Evolutionary conservation across 805 yeast genomes (phyloP).

Genomic region (Hemisphaericaspora nanyangensis): DNA sequence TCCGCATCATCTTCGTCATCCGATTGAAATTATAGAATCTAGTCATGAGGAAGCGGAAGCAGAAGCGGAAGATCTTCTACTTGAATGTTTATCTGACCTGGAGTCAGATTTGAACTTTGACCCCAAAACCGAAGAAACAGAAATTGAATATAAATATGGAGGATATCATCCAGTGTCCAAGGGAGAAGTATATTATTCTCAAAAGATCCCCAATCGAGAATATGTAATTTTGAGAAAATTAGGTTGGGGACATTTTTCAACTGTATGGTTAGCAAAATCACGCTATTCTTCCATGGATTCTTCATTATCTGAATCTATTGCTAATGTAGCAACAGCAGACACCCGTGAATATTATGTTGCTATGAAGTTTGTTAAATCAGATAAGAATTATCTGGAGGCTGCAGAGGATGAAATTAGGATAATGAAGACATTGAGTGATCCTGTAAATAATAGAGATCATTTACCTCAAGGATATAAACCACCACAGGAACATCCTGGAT

Average conservation of each 20-base stretch:
- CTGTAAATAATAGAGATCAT: conserved; percentile 13
- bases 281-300: conserved; percentile 6
- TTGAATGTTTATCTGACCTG: conserved; percentile 18
- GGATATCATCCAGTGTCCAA: conserved; percentile 63
- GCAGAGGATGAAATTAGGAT: conserved; percentile 60
- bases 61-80: conserved; percentile 2
- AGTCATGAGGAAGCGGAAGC: conserved; percentile 8
- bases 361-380: conserved; percentile 56
- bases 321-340: conserved; percentile 4
- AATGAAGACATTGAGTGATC: conserved; percentile 32
- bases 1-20: neutral
- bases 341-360: conserved; percentile 48
- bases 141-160: conserved; percentile 51
- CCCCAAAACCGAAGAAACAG: conserved; percentile 44
- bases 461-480: conserved; percentile 6
- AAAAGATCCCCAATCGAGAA: conserved; percentile 28
- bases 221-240: conserved; percentile 52
- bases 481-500: conserved; percentile 42
- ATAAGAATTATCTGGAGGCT: conserved; percentile 53
- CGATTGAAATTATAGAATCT: neutral
- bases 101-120: conserved; percentile 26
- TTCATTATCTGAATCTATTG: too few relatives aligned
- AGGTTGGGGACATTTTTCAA: conserved; percentile 72
- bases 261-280: conserved; percentile 59
- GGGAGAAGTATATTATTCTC: conserved; percentile 50